Evolutionary conservation across 768 basidiomycete genomes (phyloP).

Genomic region (Trametes cubensis): DNA sequence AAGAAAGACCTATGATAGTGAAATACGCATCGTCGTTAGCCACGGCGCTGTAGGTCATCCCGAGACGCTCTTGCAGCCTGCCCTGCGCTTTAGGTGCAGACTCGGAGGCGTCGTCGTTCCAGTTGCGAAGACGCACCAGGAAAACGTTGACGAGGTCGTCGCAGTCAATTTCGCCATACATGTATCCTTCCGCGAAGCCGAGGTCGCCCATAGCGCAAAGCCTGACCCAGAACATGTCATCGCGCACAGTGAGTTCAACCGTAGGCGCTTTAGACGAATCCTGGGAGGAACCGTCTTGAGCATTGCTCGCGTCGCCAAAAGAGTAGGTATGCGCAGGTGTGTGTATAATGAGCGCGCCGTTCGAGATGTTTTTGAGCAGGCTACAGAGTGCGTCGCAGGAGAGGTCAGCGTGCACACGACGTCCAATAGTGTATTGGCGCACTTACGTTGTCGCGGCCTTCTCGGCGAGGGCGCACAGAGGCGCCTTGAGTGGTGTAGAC

Average conservation of each 20-base stretch:
- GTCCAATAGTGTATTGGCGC: not conserved
- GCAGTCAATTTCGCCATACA: constrained; percentile 76
- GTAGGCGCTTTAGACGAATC: constrained; percentile 16
- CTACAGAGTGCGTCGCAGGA: not conserved
- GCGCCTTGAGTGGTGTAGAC: constrained; percentile 5
- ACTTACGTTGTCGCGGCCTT: constrained; percentile 17
- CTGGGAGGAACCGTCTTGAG: not conserved
- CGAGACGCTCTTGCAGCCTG: too few species aligned
- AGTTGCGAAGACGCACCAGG: constrained; percentile 45
- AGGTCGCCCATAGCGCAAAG: constrained; percentile 64
- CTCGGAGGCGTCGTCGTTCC: not conserved
- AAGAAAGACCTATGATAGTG: constrained; percentile 57
- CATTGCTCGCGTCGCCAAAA: constrained; percentile 39
- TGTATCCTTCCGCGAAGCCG: constrained; percentile 77
- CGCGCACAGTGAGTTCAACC: constrained; percentile 25
- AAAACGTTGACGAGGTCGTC: constrained; percentile 67
- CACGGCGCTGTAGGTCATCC: too few species aligned
- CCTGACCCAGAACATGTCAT: constrained; percentile 60
- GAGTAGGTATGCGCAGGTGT: constrained; percentile 48
- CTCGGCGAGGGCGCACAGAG: constrained; percentile 19
- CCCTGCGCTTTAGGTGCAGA: not conserved
- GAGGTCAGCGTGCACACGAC: not conserved
- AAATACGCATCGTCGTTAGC: not conserved
- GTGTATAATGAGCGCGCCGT: constrained; percentile 52
- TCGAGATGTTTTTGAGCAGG: constrained; percentile 40